Percentiles rank a stretch among this genome's conserved stretches.
These are phyloP conservation scores for Sporothrix dimorphospora DNA, from an alignment of 2,329 filamentous ascomycete genomes.

Conservation along the genomic window DNA sequence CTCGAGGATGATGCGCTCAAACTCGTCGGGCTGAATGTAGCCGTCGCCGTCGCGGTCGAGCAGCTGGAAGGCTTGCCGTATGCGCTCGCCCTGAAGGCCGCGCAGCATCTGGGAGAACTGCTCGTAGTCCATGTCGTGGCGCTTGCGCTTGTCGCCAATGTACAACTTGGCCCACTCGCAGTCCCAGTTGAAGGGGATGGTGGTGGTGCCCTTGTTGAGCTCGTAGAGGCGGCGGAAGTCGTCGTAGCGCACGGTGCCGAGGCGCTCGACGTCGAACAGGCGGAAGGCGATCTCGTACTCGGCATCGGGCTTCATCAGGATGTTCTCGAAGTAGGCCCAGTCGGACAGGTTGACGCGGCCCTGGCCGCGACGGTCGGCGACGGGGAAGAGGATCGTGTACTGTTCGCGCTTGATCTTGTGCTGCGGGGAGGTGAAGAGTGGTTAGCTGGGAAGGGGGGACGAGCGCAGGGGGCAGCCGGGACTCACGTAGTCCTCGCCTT, in stretches of 20 bases:
- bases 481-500: constrained; percentile 91
- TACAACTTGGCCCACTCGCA: constrained; percentile 96
- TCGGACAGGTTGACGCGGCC: constrained; percentile 80
- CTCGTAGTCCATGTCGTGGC: constrained; percentile 90
- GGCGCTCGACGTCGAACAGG: constrained; percentile 85
- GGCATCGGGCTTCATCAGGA: constrained; percentile 90
- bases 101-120: constrained; percentile 99
- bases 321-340: constrained; percentile 92
- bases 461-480: too few species aligned
- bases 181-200: constrained; percentile 94
- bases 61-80: constrained; percentile 89
- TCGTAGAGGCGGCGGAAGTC: constrained; percentile 85
- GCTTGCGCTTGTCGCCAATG: constrained; percentile 82
- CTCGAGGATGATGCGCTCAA: constrained; percentile 93
- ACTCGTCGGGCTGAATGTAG: constrained; percentile 93
- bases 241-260: constrained; percentile 85
- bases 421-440: too few species aligned
- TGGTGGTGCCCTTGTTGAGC: constrained; percentile 81
- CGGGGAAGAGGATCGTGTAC: constrained; percentile 88
- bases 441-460: too few species aligned
- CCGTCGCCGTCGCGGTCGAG: constrained; percentile 92
- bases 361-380: constrained; percentile 77
- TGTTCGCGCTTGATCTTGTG: constrained; percentile 98
- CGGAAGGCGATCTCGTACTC: constrained; percentile 99
- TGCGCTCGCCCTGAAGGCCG: constrained; percentile 91